phyloP scores from a whole-genome alignment of 2,329 filamentous ascomycete genomes.

The Parascedosporium putredinis region DNA sequence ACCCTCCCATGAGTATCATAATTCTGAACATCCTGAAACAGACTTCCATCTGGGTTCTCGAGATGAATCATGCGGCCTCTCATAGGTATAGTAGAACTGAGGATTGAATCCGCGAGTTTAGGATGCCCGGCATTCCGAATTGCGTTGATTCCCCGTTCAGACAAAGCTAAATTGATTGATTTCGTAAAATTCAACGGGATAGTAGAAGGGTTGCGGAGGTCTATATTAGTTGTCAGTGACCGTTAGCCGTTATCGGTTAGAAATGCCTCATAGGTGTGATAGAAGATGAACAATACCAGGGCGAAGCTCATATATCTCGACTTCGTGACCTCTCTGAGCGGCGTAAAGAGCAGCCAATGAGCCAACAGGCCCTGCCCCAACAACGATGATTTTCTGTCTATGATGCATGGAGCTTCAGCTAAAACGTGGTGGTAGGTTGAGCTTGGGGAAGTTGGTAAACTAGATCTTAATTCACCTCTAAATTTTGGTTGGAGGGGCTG shows the following conservation, averaged over 20 bases:
- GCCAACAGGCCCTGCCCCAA: constrained; percentile 89
- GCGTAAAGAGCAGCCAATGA: constrained; percentile 88
- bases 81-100: constrained; percentile 81
- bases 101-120: constrained; percentile 61
- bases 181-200: constrained; percentile 90
- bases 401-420: constrained; percentile 3
- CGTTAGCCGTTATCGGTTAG: not conserved
- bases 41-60: constrained; percentile 46
- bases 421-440: no score
- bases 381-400: constrained; percentile 63
- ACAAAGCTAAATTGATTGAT: constrained; percentile 95
- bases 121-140: constrained; percentile 60
- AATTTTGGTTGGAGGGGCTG: no score
- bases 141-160: constrained; percentile 85
- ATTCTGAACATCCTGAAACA: constrained; percentile 74
- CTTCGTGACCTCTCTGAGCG: constrained; percentile 74
- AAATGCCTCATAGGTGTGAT: constrained; percentile 5
- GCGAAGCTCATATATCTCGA: constrained; percentile 89
- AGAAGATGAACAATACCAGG: constrained; percentile 49
- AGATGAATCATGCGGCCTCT: constrained; percentile 94
- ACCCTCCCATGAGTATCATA: constrained; percentile 87
- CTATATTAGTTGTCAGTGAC: constrained; percentile 45
- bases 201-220: constrained; percentile 74
- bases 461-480: no score
- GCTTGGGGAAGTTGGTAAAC: no score